Percentiles rank a stretch among this genome's conserved stretches.
phyloP scores from a whole-genome alignment of 2,329 filamentous ascomycete genomes.

The Colletotrichum sp. region DNA sequence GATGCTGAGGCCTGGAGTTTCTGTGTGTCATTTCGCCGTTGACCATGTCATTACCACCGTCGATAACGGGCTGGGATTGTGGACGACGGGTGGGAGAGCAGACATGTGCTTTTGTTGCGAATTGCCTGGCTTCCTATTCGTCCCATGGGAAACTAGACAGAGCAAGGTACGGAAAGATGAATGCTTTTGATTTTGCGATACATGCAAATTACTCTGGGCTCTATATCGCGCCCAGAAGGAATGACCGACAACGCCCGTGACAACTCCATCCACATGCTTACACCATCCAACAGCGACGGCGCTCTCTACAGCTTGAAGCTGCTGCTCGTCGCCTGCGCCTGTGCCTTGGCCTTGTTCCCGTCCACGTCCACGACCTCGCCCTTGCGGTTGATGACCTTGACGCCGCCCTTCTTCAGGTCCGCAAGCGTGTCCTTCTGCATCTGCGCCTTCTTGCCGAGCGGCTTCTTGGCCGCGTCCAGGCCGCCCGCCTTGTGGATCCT shows the following conservation, averaged over 20 bases:
- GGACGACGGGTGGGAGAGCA: not conserved
- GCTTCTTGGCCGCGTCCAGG: slow-evolving; percentile 43
- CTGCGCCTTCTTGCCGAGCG: slow-evolving; percentile 62
- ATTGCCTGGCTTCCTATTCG: not conserved
- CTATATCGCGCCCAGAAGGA: not conserved
- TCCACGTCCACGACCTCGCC: slow-evolving; percentile 85
- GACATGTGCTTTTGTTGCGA: not conserved
- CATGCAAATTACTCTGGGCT: not conserved
- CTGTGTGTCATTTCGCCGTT: not conserved
- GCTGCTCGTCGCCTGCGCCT: slow-evolving; percentile 56
- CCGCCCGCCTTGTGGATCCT: slow-evolving; percentile 73
- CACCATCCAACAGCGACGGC: not conserved
- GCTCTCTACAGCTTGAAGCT: slow-evolving; percentile 63
- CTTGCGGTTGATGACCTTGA: slow-evolving; percentile 90
- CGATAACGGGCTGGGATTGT: not conserved
- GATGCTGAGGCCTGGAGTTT: not conserved
- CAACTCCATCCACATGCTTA: slow-evolving; percentile 2
- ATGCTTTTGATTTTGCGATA: slow-evolving; percentile 10
- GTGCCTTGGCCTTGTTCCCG: slow-evolving; percentile 72
- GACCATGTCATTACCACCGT: not conserved
- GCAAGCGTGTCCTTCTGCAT: slow-evolving; percentile 58
- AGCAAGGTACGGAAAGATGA: not conserved
- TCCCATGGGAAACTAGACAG: not conserved
- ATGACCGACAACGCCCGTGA: not conserved
- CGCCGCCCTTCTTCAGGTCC: slow-evolving; percentile 81